Base-by-base conservation (phyloP, 2,329 filamentous ascomycete genomes). In the Tricladium varicosporioides region DNA sequence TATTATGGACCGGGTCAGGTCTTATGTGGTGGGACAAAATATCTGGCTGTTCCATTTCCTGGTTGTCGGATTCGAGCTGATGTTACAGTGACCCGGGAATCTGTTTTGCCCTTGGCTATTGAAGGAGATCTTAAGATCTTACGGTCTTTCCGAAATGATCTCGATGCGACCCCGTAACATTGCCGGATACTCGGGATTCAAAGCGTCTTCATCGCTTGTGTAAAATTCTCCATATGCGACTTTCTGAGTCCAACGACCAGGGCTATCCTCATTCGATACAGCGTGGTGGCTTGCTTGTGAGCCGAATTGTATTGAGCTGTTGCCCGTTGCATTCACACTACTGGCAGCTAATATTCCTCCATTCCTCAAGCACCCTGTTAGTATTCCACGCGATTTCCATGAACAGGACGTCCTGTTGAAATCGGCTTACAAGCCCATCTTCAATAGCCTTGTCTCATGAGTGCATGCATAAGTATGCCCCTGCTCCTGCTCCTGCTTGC, bases 121-220 rank as follows among this genome's bases (percentile, higher is more conserved):
- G 22, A 27, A 27, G 22, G 22, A 27, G 22, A 9, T 33, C 9
- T 14, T 15, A 36, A 22, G 42, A 56, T 56, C 31, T 48, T 43
- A 8, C 52, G 54, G 48, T 52, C 49, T 42, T 52, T 11, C 27
- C 49, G 48, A 43, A 18, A 44, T 48, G 42, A 27, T 36, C 48
- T 44, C 18, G 48, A 56, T 45, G 22, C 36, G 14, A 19, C n/a
- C 11, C 5, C 36, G 36, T 40, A 40, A 40, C 36, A 40, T 40
- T 4, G 9, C 36, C 36, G 9, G 36, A n/a, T 40, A 40, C 10
- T 40, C 36, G 36, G 36, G 36, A 40, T n/a, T 40, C 36, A n/a
- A 40, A 40, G 10, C 5, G 36, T n/a, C n/a, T 4, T 40, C n/a
- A 40, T 40, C n/a, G 7, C 36, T 13, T 40, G 36, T 10, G 36